Conservation (phyloP, 2,329 filamentous ascomycete genomes). For the Sphaerulina musiva region DNA sequence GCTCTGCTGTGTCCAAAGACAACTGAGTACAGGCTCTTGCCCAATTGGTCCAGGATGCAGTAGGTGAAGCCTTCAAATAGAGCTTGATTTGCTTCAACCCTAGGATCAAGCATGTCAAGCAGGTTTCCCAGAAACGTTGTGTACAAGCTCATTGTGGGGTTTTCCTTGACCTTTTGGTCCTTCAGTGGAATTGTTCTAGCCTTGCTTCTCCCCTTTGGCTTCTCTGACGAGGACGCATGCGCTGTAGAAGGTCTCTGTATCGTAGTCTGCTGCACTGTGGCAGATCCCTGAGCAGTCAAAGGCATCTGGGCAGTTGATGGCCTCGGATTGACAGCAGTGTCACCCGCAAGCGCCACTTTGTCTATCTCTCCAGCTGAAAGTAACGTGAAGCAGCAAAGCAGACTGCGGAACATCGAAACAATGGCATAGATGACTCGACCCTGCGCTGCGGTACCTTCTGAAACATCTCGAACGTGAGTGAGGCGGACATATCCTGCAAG, state of each 20-base stretch:
- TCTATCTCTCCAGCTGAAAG: constrained; percentile 19
- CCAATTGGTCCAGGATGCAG: constrained; percentile 37
- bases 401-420: constrained; percentile 35
- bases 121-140: constrained; percentile 35
- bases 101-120: constrained; percentile 35
- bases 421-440: constrained; percentile 28
- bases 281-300: neutral
- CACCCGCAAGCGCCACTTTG: constrained; percentile 10
- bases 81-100: constrained; percentile 32
- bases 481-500: constrained; percentile 24
- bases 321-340: neutral
- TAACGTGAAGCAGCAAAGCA: constrained; percentile 29
- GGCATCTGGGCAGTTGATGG: neutral
- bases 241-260: neutral
- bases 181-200: constrained; percentile 10
- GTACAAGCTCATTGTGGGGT: constrained; percentile 20
- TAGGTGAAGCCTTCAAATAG: constrained; percentile 43
- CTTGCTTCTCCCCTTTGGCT: constrained; percentile 1
- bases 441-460: constrained; percentile 7
- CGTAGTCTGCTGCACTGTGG: neutral
- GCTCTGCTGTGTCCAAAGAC: constrained; percentile 33
- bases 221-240: neutral
- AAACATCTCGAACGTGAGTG: constrained; percentile 6
- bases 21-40: constrained; percentile 35
- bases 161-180: constrained; percentile 17